A percentile compares a stretch with the other conserved stretches of the same genome.
Evolutionary conservation across 345 rosid genomes (phyloP).

Genomic region (Moricandia arvensis): DNA sequence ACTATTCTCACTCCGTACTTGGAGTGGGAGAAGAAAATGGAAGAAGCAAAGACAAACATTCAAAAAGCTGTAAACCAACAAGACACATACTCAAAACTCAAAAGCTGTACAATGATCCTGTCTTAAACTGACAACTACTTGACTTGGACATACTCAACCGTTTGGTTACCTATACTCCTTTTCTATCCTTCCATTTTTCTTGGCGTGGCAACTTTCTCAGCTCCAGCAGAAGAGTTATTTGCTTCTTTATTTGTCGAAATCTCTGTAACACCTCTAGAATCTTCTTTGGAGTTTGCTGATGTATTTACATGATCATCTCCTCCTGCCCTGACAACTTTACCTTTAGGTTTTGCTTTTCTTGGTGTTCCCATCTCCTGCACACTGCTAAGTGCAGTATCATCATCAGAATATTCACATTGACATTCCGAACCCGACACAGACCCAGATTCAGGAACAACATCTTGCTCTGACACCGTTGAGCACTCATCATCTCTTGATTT

Average conservation of each 20-base stretch:
- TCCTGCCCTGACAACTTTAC: slow-evolving; percentile 20
- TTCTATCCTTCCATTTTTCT: slow-evolving; percentile 1
- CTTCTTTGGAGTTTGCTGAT: slow-evolving; percentile 20
- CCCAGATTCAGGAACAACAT: slow-evolving; percentile 35
- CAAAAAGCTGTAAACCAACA: background rate
- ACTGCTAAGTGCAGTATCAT: slow-evolving; percentile 37
- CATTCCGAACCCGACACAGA: slow-evolving; percentile 36
- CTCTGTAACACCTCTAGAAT: background rate
- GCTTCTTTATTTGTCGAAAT: slow-evolving; percentile 15
- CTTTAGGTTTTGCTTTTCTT: slow-evolving; percentile 31
- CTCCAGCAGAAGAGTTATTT: slow-evolving; percentile 16
- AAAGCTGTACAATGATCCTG: slow-evolving; percentile 31
- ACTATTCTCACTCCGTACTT: background rate
- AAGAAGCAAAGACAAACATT: background rate
- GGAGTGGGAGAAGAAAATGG: background rate
- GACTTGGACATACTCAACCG: too few relatives aligned
- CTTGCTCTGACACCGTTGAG: background rate
- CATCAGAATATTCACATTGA: slow-evolving; percentile 32
- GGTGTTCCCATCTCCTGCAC: slow-evolving; percentile 20
- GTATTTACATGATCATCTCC: slow-evolving; percentile 33
- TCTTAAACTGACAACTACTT: slow-evolving; percentile 19
- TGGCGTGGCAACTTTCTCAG: slow-evolving; percentile 7
- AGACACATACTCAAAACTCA: slow-evolving; percentile 7
- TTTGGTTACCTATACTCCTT: background rate
- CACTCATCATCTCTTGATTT: slow-evolving; percentile 32